phyloP scores from a whole-genome alignment of 305 asterid genomes.

The Fraxinus latifolia region DNA sequence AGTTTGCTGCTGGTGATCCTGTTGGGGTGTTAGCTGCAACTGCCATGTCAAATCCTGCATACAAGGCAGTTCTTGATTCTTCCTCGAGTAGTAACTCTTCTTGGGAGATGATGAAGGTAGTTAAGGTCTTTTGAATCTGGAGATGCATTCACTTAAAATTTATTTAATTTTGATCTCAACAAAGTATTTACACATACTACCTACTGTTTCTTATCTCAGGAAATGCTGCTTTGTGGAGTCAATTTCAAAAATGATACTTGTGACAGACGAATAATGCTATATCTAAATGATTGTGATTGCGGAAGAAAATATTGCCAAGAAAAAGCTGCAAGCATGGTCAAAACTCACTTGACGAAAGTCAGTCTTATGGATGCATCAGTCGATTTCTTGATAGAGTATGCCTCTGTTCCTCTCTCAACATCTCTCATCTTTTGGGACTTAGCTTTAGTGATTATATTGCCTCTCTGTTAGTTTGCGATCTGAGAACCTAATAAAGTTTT shows the following conservation, averaged over 20 bases:
- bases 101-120: slow-evolving; percentile 99
- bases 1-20: slow-evolving; percentile 96
- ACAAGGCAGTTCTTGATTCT: slow-evolving; percentile 97
- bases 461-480: not conserved
- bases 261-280: slow-evolving; percentile 73
- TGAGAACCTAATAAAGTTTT: not conserved
- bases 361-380: slow-evolving; percentile 68
- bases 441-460: not conserved
- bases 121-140: slow-evolving; percentile 16
- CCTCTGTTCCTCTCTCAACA: slow-evolving; percentile 12
- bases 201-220: slow-evolving; percentile 51
- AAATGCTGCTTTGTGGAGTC: slow-evolving; percentile 79
- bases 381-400: slow-evolving; percentile 87
- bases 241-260: slow-evolving; percentile 69
- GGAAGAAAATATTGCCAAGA: slow-evolving; percentile 79
- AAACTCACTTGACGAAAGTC: slow-evolving; percentile 76
- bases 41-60: slow-evolving; percentile 99
- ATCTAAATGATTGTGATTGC: slow-evolving; percentile 73
- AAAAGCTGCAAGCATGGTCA: slow-evolving; percentile 57
- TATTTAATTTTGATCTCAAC: not conserved
- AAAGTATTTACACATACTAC: slow-evolving; percentile 13
- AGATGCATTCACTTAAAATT: slow-evolving; percentile 6
- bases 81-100: slow-evolving; percentile 93
- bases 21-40: slow-evolving; percentile 99
- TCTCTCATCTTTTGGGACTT: not conserved